These are phyloP conservation scores for Talaromyces islandicus DNA, from an alignment of 2,329 filamentous ascomycete genomes.

Conservation along the genomic window DNA sequence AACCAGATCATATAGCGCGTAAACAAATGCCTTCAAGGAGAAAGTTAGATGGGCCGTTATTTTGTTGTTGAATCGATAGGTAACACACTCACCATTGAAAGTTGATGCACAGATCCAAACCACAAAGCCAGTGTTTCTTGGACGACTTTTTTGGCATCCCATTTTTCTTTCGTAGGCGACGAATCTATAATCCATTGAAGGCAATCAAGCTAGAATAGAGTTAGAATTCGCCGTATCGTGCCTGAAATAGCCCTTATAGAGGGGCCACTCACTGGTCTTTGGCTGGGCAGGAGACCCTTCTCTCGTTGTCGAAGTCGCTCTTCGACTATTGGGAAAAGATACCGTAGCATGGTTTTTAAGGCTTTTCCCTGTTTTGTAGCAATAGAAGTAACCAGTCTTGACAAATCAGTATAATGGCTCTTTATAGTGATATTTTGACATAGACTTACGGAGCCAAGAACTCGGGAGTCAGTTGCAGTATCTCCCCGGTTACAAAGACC, in stretches of 20 bases:
- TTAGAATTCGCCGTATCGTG: background rate
- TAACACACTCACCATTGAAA: background rate
- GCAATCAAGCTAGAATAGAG: background rate
- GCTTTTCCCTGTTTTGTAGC: background rate
- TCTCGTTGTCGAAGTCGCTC: background rate
- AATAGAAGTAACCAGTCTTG: background rate
- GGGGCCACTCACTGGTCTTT: background rate
- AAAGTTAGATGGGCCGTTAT: background rate
- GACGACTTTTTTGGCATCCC: background rate
- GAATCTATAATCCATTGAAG: constrained; percentile 1
- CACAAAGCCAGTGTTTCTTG: constrained; percentile 2
- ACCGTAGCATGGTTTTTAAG: background rate
- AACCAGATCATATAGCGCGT: background rate
- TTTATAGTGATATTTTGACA: background rate
- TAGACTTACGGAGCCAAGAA: background rate
- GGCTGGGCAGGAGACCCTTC: background rate
- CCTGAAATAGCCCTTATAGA: background rate
- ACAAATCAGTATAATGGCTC: background rate
- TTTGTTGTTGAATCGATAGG: background rate
- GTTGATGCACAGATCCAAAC: constrained; percentile 5
- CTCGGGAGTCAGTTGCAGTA: background rate
- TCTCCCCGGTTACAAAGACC: background rate
- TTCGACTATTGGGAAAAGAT: background rate
- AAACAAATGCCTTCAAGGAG: background rate
- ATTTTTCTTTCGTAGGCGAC: background rate